A percentile compares a stretch with the other conserved stretches of the same genome.
phyloP scores from a whole-genome alignment of 108 stramenopile species.

The Stephanodiscus minutulus region DNA sequence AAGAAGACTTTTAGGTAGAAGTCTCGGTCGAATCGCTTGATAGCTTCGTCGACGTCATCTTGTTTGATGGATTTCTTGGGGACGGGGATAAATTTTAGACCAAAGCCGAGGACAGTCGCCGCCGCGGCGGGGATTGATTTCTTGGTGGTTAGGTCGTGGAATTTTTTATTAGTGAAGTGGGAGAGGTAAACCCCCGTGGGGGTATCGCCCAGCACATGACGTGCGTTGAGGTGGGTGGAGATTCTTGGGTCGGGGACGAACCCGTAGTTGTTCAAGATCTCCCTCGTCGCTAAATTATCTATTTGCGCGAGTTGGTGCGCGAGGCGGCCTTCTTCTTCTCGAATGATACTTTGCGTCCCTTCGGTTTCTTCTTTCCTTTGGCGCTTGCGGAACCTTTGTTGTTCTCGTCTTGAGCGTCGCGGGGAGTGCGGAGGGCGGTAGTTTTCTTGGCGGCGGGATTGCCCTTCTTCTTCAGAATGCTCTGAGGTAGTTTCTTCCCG shows the following conservation, averaged over 20 bases:
- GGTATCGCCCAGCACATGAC: not conserved
- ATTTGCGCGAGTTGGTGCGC: too few species aligned
- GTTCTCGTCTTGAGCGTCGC: too few species aligned
- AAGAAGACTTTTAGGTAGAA: constrained; percentile 5
- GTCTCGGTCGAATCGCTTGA: constrained; percentile 14
- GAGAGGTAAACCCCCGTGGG: constrained; percentile 3
- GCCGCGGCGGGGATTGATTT: constrained; percentile 6
- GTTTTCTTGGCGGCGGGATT: too few species aligned
- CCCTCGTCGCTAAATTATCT: too few species aligned
- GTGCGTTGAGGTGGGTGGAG: constrained; percentile 9
- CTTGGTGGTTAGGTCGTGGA: constrained; percentile 18
- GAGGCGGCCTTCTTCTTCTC: too few species aligned
- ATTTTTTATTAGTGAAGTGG: constrained; percentile 1
- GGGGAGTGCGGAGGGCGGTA: too few species aligned
- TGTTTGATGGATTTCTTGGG: not conserved
- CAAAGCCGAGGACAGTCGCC: constrained; percentile 15
- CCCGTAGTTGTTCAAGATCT: not conserved
- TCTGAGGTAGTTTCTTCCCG: too few species aligned
- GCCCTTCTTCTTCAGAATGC: too few species aligned
- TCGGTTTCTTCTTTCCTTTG: too few species aligned
- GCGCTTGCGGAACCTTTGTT: too few species aligned
- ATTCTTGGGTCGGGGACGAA: constrained; percentile 11
- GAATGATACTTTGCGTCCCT: too few species aligned
- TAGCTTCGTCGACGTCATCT: not conserved
- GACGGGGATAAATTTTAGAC: constrained; percentile 20